Percentiles rank a stretch among this genome's conserved stretches.
Evolutionary conservation across 495 filamentous ascomycete species (phyloP).

Genomic region (Polyplosphaeria fusca): DNA sequence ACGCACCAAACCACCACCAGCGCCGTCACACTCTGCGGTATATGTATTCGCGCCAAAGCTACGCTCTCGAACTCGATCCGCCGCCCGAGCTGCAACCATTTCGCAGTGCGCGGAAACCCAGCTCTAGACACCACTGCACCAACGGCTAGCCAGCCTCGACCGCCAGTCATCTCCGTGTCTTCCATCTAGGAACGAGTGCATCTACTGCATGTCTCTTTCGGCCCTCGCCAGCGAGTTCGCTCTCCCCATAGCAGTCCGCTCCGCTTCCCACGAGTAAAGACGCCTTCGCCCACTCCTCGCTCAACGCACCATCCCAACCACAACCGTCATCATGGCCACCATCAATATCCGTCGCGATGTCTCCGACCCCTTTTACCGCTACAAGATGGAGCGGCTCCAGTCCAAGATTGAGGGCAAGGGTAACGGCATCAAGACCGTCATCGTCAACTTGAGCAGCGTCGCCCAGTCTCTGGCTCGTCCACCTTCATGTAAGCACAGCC

Average conservation of each 20-base stretch:
- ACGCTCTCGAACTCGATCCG: constrained; percentile 75
- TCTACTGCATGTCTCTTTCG: constrained; percentile 46
- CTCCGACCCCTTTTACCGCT: constrained; percentile 98
- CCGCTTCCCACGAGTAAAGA: constrained; percentile 27
- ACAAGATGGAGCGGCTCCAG: constrained; percentile 98
- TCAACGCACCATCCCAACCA: constrained; percentile 40
- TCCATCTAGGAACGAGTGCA: constrained; percentile 14
- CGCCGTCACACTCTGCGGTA: constrained; percentile 48
- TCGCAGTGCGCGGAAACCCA: constrained; percentile 85
- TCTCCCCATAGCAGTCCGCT: constrained; percentile 19
- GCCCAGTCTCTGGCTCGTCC: constrained; percentile 88
- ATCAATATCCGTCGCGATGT: constrained; percentile 99
- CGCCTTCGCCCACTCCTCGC: constrained; percentile 5
- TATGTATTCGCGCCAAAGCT: constrained; percentile 81
- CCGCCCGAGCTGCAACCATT: constrained; percentile 91
- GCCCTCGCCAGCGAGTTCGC: constrained; percentile 27
- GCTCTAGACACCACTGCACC: constrained; percentile 75
- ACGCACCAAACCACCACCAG: constrained; percentile 26
- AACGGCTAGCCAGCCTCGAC: constrained; percentile 67
- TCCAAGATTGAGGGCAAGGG: constrained; percentile 99
- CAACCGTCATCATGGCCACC: constrained; percentile 71
- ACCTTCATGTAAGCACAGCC: constrained; percentile 59
- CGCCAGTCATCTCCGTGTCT: background rate
- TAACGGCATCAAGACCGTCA: constrained; percentile 94
- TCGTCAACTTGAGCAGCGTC: constrained; percentile 95